Base-by-base conservation (phyloP, 768 basidiomycete genomes). In the Termitomyces sp. region DNA sequence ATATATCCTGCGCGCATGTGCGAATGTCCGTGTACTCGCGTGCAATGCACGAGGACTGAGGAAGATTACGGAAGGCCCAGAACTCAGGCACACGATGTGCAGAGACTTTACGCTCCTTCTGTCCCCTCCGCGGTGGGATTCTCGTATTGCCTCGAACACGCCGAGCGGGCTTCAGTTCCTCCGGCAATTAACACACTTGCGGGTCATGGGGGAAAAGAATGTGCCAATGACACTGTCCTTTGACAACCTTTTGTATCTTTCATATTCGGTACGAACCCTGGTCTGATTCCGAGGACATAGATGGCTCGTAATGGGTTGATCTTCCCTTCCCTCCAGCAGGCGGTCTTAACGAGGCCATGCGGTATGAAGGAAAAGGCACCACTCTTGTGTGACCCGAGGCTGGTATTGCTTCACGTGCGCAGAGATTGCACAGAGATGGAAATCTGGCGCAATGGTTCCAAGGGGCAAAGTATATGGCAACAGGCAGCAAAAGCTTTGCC, bases 381-480 rank as follows among this genome's bases (percentile, higher is more conserved):
- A 21, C 65, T 62, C 42, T 62, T 66, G 19, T 59, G 65, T 41
- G 61, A 60, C 31, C 59, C 62, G 37, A 64, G 51, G 23, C 54
- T 68, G 44, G 61, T 71, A 21, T 60, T 73, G 34, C 54, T 67
- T 10, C 66, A 68, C 48, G 67, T 73, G 9, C 68, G 67, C 4
- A 58, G 62, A 32, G 64, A 66, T 44, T 58, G 63, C 43, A 71
- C 72, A 23, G 75, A 75, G 62, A 59, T 73, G 58, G 69, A 73
- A 42, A 65, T 72, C 31, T 77, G 75, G 75, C 68, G 71, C 37
- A 70, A 73, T 54, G 69, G 63, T 37, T 68, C 64, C 2, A 59
- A 59, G 7, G 69, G 66, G 4, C 54, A 61, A 38, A 70, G 72
- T 23, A 59, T 76, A 46, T 76, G 75, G 75, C 63, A 68, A 44